phyloP scores from a whole-genome alignment of 164 flowering plant species.

The Kalanchoe fedtschenkoi region DNA sequence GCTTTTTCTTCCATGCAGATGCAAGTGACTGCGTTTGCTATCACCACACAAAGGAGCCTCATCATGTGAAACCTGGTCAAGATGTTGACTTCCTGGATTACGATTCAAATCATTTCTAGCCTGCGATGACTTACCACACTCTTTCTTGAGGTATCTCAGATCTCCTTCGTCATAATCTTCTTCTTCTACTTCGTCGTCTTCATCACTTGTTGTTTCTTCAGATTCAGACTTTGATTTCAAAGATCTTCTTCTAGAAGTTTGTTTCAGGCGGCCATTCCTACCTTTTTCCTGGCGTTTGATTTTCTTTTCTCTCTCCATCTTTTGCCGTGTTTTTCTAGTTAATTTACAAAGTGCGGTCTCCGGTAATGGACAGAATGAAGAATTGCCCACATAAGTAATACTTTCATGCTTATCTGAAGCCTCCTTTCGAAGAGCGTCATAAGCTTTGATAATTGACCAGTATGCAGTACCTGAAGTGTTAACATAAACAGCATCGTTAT shows the following conservation, averaged over 20 bases:
- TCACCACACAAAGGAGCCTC: constrained; percentile 11
- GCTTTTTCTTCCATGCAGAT: constrained; percentile 46
- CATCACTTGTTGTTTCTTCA: constrained; percentile 27
- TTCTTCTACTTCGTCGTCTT: constrained; percentile 24
- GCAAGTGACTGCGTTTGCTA: constrained; percentile 10
- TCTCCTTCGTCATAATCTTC: constrained; percentile 27
- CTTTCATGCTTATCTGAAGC: constrained; percentile 26
- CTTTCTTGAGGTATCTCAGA: constrained; percentile 26
- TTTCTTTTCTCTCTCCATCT: constrained; percentile 48
- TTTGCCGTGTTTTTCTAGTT: constrained; percentile 65
- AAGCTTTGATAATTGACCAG: constrained; percentile 71
- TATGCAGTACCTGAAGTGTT: constrained; percentile 53
- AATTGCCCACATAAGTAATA: constrained; percentile 16
- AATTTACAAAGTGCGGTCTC: constrained; percentile 56
- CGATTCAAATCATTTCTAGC: constrained; percentile 19
- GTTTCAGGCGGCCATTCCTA: constrained; percentile 11
- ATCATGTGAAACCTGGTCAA: constrained; percentile 11
- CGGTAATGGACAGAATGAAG: constrained; percentile 42
- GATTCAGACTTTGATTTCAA: constrained; percentile 18
- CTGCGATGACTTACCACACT: constrained; percentile 29
- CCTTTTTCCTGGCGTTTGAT: constrained; percentile 27
- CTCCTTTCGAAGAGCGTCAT: constrained; percentile 63
- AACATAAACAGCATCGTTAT: constrained; percentile 63
- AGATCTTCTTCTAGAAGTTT: constrained; percentile 16
- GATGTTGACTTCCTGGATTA: constrained; percentile 15